A percentile compares a stretch with the other conserved stretches of the same genome.
Conservation (phyloP, 441 rosid genomes). For the Euphorbia schlechtendalii region DNA sequence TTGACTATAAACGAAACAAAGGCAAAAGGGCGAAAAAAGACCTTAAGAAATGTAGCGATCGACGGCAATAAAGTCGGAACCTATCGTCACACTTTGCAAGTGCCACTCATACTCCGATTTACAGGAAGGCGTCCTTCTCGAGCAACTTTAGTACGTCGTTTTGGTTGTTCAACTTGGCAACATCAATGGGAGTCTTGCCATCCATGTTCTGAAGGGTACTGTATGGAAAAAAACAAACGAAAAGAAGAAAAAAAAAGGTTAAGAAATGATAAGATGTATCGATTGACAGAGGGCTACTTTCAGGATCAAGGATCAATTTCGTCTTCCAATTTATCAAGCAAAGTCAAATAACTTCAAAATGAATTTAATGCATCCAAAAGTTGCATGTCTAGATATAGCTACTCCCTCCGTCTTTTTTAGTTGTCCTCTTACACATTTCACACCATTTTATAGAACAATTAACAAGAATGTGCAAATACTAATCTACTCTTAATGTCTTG, state of each 20-base stretch:
- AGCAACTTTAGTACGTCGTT: slow-evolving; percentile 84
- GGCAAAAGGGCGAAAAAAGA: not conserved
- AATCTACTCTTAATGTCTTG: too few species aligned
- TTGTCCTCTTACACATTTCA: too few species aligned
- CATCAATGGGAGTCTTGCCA: slow-evolving; percentile 93
- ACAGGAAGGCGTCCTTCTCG: slow-evolving; percentile 94
- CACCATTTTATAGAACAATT: too few species aligned
- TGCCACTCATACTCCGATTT: slow-evolving; percentile 14
- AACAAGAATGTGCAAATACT: too few species aligned
- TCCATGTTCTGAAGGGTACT: slow-evolving; percentile 94
- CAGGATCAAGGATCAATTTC: not conserved
- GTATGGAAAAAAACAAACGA: slow-evolving; percentile 16
- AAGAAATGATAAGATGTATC: not conserved
- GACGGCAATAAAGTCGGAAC: slow-evolving; percentile 1
- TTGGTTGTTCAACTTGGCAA: slow-evolving; percentile 94
- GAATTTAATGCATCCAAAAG: not conserved
- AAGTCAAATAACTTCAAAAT: not conserved
- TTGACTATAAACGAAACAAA: not conserved
- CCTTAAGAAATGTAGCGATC: slow-evolving; percentile 12
- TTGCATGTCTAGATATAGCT: not conserved
- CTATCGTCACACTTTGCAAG: not conserved
- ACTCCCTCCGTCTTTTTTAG: too few species aligned
- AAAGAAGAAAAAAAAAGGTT: not conserved
- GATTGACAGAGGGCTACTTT: not conserved
- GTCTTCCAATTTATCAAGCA: not conserved